These are phyloP conservation scores for Venturia pyrina DNA, from an alignment of 2,329 filamentous ascomycete species.

Conservation along the genomic window DNA sequence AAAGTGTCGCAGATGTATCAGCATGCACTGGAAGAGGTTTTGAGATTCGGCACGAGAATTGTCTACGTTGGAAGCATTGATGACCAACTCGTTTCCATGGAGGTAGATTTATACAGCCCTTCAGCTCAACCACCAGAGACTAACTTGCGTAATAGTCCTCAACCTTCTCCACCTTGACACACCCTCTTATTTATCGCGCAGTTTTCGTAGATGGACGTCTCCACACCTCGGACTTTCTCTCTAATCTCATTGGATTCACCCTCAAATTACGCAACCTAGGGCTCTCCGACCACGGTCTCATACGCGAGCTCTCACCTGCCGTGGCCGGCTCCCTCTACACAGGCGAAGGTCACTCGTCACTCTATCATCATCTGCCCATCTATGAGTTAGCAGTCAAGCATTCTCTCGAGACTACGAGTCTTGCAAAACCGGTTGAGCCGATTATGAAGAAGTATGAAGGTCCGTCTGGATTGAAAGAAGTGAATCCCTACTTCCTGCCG, in stretches of 20 bases:
- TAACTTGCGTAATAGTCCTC: slow-evolving; percentile 48
- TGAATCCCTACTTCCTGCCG: slow-evolving; percentile 83
- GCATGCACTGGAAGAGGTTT: slow-evolving; percentile 59
- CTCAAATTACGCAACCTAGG: slow-evolving; percentile 91
- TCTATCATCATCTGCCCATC: slow-evolving; percentile 82
- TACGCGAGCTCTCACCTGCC: slow-evolving; percentile 79
- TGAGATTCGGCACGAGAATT: slow-evolving; percentile 71
- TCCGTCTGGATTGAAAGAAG: slow-evolving; percentile 26
- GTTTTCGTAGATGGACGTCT: slow-evolving; percentile 91
- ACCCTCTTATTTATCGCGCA: slow-evolving; percentile 91
- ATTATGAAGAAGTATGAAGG: slow-evolving; percentile 32
- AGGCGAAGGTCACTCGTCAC: slow-evolving; percentile 83
- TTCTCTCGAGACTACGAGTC: slow-evolving; percentile 32
- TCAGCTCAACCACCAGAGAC: slow-evolving; percentile 9
- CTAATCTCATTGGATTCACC: slow-evolving; percentile 83
- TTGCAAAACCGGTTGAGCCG: slow-evolving; percentile 15
- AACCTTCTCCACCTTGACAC: slow-evolving; percentile 71
- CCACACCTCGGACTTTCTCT: slow-evolving; percentile 88
- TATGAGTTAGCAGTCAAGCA: slow-evolving; percentile 53
- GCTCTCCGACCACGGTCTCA: slow-evolving; percentile 82
- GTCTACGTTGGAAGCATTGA: slow-evolving; percentile 92
- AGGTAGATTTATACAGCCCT: slow-evolving; percentile 41
- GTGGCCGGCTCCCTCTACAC: slow-evolving; percentile 85
- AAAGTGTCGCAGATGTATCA: slow-evolving; percentile 75
- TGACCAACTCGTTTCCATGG: slow-evolving; percentile 88